Conservation (phyloP, 1,284 basidiomycete genomes). For the Agaricales sp. region DNA sequence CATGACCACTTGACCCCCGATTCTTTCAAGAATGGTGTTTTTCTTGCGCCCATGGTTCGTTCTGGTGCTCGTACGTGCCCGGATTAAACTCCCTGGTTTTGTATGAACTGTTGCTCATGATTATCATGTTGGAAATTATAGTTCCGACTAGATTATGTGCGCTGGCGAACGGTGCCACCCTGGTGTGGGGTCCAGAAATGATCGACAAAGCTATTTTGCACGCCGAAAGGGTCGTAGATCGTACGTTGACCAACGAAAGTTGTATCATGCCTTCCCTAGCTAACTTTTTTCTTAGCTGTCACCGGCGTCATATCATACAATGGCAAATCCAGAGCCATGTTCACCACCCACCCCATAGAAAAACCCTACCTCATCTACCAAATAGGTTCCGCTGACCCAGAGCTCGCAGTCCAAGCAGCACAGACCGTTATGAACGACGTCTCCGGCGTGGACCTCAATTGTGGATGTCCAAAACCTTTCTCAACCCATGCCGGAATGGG, state of each 20-base stretch:
- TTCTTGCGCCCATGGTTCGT: slow-evolving; percentile 93
- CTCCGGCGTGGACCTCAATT: slow-evolving; percentile 90
- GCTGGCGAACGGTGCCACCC: slow-evolving; percentile 86
- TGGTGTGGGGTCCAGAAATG: slow-evolving; percentile 97
- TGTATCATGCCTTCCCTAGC: slow-evolving; percentile 5
- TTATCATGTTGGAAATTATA: slow-evolving; percentile 19
- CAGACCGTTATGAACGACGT: slow-evolving; percentile 83
- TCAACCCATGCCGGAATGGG: slow-evolving; percentile 96
- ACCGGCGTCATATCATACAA: slow-evolving; percentile 90
- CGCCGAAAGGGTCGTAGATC: slow-evolving; percentile 72
- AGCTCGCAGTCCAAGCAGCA: slow-evolving; percentile 87
- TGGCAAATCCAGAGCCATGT: slow-evolving; percentile 77
- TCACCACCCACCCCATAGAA: slow-evolving; percentile 90
- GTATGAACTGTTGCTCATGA: slow-evolving; percentile 7
- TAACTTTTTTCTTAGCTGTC: slow-evolving; percentile 34
- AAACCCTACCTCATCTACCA: slow-evolving; percentile 88
- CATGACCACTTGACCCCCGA: slow-evolving; percentile 47
- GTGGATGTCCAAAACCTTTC: slow-evolving; percentile 94
- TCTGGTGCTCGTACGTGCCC: slow-evolving; percentile 70
- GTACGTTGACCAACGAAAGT: slow-evolving; percentile 55
- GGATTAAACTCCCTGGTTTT: slow-evolving; percentile 4
- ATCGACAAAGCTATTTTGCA: slow-evolving; percentile 96
- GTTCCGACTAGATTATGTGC: slow-evolving; percentile 81
- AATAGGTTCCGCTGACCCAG: slow-evolving; percentile 84
- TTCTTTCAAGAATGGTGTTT: slow-evolving; percentile 72